Base-by-base conservation (phyloP, 805 yeast species). In the Naumovozyma castellii region DNA sequence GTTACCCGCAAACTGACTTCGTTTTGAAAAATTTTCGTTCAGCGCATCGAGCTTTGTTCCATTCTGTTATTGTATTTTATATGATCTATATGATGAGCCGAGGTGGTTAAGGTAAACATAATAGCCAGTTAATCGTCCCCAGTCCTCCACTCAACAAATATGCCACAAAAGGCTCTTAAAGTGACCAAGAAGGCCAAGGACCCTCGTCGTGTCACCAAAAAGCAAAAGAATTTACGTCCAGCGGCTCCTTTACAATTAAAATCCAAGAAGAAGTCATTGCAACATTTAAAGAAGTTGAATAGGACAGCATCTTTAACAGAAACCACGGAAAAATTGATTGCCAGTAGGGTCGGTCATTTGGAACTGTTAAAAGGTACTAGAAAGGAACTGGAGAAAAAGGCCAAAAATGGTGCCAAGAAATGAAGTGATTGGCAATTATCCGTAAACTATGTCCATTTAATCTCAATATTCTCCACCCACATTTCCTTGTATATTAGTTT, bases 311-410 rank as follows among this genome's bases (percentile, higher is more conserved):
- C 70, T 1, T 57, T 66, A 69, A 49, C 75, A 67, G 57, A 68
- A 64, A 56, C 75, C 3, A 90, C 97, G 3, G 98, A 90, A 64
- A 86, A 77, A 64, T 69, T 86, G 42, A 76, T 90, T 49, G 80
- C 97, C 2, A 72, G 94, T 41, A 74, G 90, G 59, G 97, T 90
- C 5, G 98, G 98, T 18, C 97, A 90, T 61, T 71, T 90, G 53
- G 98, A 90, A 65, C 59, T 90, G 31, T 67, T 90, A 47, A 87
- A 84, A 61, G 98, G 98, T 13, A 79, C 92, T 5, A 78, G 97
- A 68, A 76, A 94, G 65, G 76, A 83, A 51, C 43, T 84, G 14
- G 95, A 85, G 57, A 83, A 74, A 57, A 67, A 35, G 16, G 15
- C 13, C 32, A 35, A 30, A 12, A 34, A 37, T n/a, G 22, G 17